Conservation (phyloP, 2,329 filamentous ascomycete genomes). For the Fusarium concolor region DNA sequence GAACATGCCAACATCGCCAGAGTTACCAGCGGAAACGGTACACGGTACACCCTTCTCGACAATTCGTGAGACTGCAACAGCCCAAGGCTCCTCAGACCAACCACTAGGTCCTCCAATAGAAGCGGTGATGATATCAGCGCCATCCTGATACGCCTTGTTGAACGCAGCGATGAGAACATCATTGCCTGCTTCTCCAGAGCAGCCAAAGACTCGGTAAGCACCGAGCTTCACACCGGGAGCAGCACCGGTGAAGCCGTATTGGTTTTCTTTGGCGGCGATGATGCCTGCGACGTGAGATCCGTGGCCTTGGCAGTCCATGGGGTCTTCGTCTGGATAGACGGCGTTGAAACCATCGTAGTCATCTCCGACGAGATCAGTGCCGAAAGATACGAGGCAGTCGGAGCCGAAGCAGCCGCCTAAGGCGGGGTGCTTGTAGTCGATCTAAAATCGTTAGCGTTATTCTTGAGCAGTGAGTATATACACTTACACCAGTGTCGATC, state of each 20-base stretch:
- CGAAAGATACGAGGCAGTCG: constrained; percentile 67
- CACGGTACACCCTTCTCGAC: constrained; percentile 65
- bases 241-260: constrained; percentile 67
- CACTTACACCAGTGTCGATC: constrained; percentile 64
- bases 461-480: accelerated
- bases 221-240: constrained; percentile 67
- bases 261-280: constrained; percentile 67
- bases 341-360: constrained; percentile 55
- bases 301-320: constrained; percentile 68
- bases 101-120: constrained; percentile 64
- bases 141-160: constrained; percentile 69
- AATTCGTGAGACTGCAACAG: constrained; percentile 63
- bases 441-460: constrained; percentile 46
- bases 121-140: constrained; percentile 67
- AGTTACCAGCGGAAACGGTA: constrained; percentile 65
- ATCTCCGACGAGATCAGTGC: constrained; percentile 69
- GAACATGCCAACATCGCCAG: constrained; percentile 60
- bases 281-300: constrained; percentile 73
- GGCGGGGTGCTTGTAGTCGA: constrained; percentile 72
- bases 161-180: constrained; percentile 70
- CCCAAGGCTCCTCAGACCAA: constrained; percentile 64
- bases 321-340: constrained; percentile 60
- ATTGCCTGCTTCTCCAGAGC: constrained; percentile 59
- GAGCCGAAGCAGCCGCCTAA: constrained; percentile 72
- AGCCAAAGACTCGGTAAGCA: constrained; percentile 69